Evolutionary conservation across 2,329 filamentous ascomycete genomes (phyloP), one percentile per base, ranked within the genome.

Genomic region (Fusarium ambrosium): DNA sequence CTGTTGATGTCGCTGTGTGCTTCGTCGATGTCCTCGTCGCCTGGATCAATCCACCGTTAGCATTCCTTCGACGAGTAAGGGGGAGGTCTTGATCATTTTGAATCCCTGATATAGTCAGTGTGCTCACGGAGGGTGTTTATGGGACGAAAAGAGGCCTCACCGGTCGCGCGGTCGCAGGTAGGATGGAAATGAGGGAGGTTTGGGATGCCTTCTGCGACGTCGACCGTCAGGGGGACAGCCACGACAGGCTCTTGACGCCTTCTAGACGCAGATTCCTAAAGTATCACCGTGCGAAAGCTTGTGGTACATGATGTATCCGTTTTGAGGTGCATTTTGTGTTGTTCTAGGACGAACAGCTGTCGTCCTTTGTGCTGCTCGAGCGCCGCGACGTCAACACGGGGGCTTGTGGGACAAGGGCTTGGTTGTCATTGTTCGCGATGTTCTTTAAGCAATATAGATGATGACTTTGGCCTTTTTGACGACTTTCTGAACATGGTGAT

Each of bases 311-410:
- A 20, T 20, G 32, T 16, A 0, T 11, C 2, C 7, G 1, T 32
- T 55, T 32, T 3, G 18, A 18, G 18, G 27, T 2, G 24, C 20
- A 6, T 55, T 4, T 32, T 5, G 48, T 20, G 27, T 55, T 55
- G 48, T 32, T 32, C 48, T 55, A 27, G 27, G 18, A 32, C 32
- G 48, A 55, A 55, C 48, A 55, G 48, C 18, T 32, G 48, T 29
- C 18, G 18, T 55, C 48, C 48, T 55, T 55, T 32, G 48, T 55
- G 48, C 4, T 29, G 48, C 24, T 20, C 18, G 48, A 16, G 48
- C 10, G 27, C 27, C 8, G 11, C 48, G 18, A 55, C 48, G 18
- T 55, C 48, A 29, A 32, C 18, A 20, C 48, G 20, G 48, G 48
- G 48, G 48, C 1, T 20, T 55, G 27, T 32, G 18, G 48, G 48